phyloP scores from a whole-genome alignment of 305 asterid species.

The Petunia hybrid region DNA sequence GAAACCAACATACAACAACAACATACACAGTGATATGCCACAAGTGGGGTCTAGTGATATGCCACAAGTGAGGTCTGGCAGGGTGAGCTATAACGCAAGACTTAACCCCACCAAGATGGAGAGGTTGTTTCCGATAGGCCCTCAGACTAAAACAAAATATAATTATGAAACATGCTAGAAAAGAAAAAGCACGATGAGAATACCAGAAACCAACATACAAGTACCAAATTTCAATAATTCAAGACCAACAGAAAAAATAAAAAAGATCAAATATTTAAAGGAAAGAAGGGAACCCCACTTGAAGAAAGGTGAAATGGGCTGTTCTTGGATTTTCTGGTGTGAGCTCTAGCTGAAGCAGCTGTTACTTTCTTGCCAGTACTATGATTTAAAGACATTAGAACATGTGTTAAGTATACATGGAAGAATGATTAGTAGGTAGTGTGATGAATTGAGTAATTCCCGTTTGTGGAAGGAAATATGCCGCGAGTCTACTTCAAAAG shows the following conservation, averaged over 20 bases:
- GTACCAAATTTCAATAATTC: not conserved
- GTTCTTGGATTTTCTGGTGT: constrained; percentile 46
- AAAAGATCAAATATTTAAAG: not conserved
- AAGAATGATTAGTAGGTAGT: not conserved
- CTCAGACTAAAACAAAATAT: too few relatives aligned
- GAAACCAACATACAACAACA: constrained; percentile 5
- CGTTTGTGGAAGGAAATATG: not conserved
- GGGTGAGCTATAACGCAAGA: too few relatives aligned
- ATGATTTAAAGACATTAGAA: not conserved
- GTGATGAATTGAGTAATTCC: too few relatives aligned
- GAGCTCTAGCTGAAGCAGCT: constrained; percentile 57
- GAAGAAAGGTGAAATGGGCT: constrained; percentile 38
- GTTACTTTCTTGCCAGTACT: constrained; percentile 40
- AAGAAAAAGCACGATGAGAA: too few relatives aligned
- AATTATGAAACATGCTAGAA: too few relatives aligned
- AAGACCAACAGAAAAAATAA: not conserved
- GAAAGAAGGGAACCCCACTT: constrained; percentile 37
- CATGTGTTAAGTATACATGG: not conserved
- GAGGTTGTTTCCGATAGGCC: too few relatives aligned
- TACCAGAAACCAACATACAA: too few relatives aligned
- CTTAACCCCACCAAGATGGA: too few relatives aligned
- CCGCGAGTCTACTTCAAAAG: not conserved
- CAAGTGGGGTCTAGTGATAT: too few relatives aligned
- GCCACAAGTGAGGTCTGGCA: too few relatives aligned
- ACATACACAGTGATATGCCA: too few relatives aligned